Base-by-base conservation (phyloP, 495 filamentous ascomycete genomes). In the Tuber aestivum region DNA sequence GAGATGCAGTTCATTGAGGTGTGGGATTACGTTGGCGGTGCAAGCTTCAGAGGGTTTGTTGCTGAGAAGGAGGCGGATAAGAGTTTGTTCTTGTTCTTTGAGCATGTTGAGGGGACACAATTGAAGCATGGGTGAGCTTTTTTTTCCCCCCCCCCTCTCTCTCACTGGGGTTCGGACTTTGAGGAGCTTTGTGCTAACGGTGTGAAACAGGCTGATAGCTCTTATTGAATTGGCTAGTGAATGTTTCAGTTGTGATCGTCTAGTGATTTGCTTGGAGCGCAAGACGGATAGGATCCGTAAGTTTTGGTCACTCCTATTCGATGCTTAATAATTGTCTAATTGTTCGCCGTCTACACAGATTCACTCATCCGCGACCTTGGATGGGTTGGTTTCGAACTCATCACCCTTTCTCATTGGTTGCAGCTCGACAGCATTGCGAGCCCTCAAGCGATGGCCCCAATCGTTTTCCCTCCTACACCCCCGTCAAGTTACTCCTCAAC, bases 311-410 rank as follows among this genome's bases (percentile, higher is more conserved):
- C 35, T 50, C 74, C 41, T 35, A 61, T 56, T 69, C 74, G 9
- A 68, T 70, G 70, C 69, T 41, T 18, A 1, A 70, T 73, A 27
- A 16, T 65, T 69, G 48, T 80, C 81, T 75, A 82, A 20, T 32
- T 38, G 8, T 37, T 41, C 41, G 21, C 48, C 44, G 27, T 71
- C 32, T n/a, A n/a, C 68, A 72, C 27, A 83, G 81, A 90, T 77
- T 86, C 90, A 71, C 86, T 96, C 73, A 89, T 91, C 76, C 91
- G 90, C 80, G 93, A 93, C 74, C 88, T 97, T 48, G 92, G 94
- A 79, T 97, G 94, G 94, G 94, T 94, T 78, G 94, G 94, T 42
- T 97, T 97, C 80, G 91, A 90, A 81, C 86, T 93, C 72, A 90
- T 90, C 71, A 94, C 92, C 23, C 86, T 97, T 20, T 89, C 92